Evolutionary conservation across 2,329 filamentous ascomycete species (phyloP).

Genomic region (Sphaerulina vaccinii): DNA sequence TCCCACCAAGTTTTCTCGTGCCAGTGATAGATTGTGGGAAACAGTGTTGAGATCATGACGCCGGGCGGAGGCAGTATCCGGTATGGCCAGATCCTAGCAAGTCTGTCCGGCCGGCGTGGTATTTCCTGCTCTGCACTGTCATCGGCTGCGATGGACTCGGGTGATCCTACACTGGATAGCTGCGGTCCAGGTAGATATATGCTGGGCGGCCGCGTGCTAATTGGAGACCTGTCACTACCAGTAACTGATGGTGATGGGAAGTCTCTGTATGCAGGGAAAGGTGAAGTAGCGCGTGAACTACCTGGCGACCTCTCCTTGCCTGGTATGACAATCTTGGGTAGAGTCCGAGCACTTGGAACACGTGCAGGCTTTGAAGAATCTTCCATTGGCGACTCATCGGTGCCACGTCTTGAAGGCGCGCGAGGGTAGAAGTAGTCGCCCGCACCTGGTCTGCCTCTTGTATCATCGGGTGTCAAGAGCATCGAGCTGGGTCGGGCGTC

Average conservation of each 20-base stretch:
- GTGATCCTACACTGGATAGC: conserved; percentile 20
- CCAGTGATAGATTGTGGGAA: conserved; percentile 85
- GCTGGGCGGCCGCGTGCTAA: conserved; percentile 48
- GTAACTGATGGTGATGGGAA: conserved; percentile 46
- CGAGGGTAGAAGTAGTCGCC: conserved; percentile 19
- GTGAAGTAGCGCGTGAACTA: conserved; percentile 50
- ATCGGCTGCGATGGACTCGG: conserved; percentile 39
- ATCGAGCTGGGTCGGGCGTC: conserved; percentile 12
- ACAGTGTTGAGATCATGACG: conserved; percentile 69
- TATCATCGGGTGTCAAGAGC: conserved; percentile 20
- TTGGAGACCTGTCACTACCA: conserved; percentile 22
- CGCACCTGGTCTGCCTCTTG: conserved; percentile 3
- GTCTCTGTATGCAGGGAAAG: conserved; percentile 67
- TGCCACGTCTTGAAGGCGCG: conserved; percentile 15
- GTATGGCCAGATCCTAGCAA: conserved; percentile 77
- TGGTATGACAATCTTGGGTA: conserved; percentile 46
- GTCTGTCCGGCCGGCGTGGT: conserved; percentile 31
- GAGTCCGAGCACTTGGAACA: conserved; percentile 35
- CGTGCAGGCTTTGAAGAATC: conserved; percentile 23
- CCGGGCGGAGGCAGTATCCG: conserved; percentile 68
- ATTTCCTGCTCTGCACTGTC: conserved; percentile 29
- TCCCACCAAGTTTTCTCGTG: conserved; percentile 79
- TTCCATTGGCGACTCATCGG: conserved; percentile 18
- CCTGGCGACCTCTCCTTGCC: conserved; percentile 31
- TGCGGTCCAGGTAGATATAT: conserved; percentile 53